Evolutionary conservation across 371 early-diverging fungal genomes (phyloP), one percentile per base, ranked within the genome.

Genomic region (Lichtheimia ornata): DNA sequence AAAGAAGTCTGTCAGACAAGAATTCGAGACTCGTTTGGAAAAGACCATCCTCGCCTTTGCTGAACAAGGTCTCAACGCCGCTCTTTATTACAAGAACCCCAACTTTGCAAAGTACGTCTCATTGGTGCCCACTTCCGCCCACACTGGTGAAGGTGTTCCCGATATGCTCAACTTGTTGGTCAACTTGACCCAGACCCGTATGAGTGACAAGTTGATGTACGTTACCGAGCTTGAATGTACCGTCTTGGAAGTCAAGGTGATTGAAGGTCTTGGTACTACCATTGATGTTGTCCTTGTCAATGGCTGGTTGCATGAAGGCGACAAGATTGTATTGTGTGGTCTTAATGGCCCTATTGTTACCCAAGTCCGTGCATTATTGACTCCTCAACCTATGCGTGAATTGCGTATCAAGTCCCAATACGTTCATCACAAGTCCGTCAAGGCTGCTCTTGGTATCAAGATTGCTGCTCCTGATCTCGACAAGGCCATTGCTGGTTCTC

Each of bases 221-320:
- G 82, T 95, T 56, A 92, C 95, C 12, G 94, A 95, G 72, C 84
- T 99, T 17, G 98, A 99, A 84, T 97, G 98, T 85, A 99, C 99
- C 20, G 97, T 99, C 51, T 82, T 99, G 57, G 99, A 99, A 87
- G 99, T 99, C 66, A 99, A 99, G 86, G 97, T 97, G n/a, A 92
- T 97, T 71, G 99, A 99, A 83, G 99, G 99, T 65, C 88, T 95
- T 56, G 99, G 99, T 65, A 97, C 97, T 1, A 98, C 99, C 1
- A 93, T 99, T 62, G 99, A 99, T 84, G 99, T 98, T 47, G 92
- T 99, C 50, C 85, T 99, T 62, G 94, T 95, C 27, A 99, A 99
- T 78, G 99, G 99, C 71, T 88, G 92, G 56, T 75, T 99, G 65
- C 87, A 90, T 43, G 99, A 99, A 84, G 99, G 99, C 50, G 99